Evolutionary conservation across 129 eudicot genomes (phyloP), one percentile per base, ranked within the genome.

Genomic region (Artemisia tridentata): DNA sequence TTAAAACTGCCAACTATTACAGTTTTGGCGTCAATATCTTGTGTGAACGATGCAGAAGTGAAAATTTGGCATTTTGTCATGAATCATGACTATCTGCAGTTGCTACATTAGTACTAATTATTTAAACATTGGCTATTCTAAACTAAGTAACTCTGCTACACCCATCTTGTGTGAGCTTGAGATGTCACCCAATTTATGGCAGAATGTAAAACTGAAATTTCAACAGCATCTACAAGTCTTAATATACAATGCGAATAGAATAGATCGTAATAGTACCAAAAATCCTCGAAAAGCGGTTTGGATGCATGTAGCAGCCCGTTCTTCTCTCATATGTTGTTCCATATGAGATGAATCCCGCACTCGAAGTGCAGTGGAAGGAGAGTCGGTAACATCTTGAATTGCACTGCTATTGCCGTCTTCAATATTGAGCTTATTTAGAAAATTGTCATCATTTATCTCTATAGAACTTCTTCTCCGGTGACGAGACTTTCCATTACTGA

Each of bases 251-350:
- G 72, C 45, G 8, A 50, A 19, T 51, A 19, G 51, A 38, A 13
- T 27, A 57, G 58, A 18, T 15, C 41, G 57, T 18, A 14, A 58
- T 29, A 27, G 25, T 56, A 92, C 98, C 98, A 92, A 78, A 83
- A 88, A 85, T 79, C 98, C 98, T 61, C 98, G 82, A 73, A 92
- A 92, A 58, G 96, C 89, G 54, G 95, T 92, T 80, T 92, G 98
- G 29, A 92, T 92, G 77, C 74, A 76, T 52, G 71, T 92, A 23
- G 91, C 98, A 15, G 98, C 96, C 96, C 89, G 80, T 69, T 84
- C 91, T 82, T 86, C 88, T 77, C 81, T 84, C 82, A 29, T 80
- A 54, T 60, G 71, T 34, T 81, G 84, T 27, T 88, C 82, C 74
- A 77, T 18, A 25, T 79, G 82, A 77, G 82, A 76, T 17, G 82